phyloP scores from a whole-genome alignment of 83 land plant species.

The Isoetes engelmannii region DNA sequence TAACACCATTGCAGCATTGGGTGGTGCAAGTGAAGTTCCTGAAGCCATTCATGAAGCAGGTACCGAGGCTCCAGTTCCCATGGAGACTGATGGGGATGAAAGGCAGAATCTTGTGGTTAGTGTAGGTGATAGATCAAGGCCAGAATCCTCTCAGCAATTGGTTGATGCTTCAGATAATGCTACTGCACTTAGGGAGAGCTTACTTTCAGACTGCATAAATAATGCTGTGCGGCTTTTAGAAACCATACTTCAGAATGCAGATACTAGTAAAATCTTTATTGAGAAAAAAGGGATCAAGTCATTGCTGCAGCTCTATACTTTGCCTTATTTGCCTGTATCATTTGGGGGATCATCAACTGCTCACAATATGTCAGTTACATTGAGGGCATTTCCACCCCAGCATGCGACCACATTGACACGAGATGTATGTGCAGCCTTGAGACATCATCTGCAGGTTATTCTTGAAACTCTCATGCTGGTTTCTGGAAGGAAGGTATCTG shows the following conservation, averaged over 20 bases:
- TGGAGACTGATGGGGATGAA: constrained; percentile 78
- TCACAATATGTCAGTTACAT: constrained; percentile 82
- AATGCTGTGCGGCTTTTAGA: constrained; percentile 90
- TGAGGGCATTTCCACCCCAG: constrained; percentile 86
- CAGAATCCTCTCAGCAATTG: constrained; percentile 28
- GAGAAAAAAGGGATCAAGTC: constrained; percentile 93
- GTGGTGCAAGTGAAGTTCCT: constrained; percentile 31
- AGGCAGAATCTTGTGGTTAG: constrained; percentile 12
- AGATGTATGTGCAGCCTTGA: constrained; percentile 71
- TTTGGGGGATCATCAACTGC: constrained; percentile 94
- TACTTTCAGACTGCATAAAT: constrained; percentile 71
- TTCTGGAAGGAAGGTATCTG: constrained; percentile 54
- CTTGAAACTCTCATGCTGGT: constrained; percentile 34
- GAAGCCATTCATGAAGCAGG: constrained; percentile 10
- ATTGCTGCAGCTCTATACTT: constrained; percentile 64
- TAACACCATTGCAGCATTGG: constrained; percentile 53
- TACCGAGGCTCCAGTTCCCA: constrained; percentile 44
- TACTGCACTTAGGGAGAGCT: constrained; percentile 49
- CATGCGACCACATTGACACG: constrained; percentile 75
- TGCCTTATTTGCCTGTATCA: constrained; percentile 76
- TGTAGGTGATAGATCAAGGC: constrained; percentile 19
- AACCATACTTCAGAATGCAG: constrained; percentile 80
- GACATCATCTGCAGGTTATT: constrained; percentile 72
- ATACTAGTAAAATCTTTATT: constrained; percentile 85
- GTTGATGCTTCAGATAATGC: constrained; percentile 36